Evolutionary conservation across 2,329 filamentous ascomycete genomes (phyloP), one percentile per base, ranked within the genome.

Genomic region (Pestalotiopsis sp.): DNA sequence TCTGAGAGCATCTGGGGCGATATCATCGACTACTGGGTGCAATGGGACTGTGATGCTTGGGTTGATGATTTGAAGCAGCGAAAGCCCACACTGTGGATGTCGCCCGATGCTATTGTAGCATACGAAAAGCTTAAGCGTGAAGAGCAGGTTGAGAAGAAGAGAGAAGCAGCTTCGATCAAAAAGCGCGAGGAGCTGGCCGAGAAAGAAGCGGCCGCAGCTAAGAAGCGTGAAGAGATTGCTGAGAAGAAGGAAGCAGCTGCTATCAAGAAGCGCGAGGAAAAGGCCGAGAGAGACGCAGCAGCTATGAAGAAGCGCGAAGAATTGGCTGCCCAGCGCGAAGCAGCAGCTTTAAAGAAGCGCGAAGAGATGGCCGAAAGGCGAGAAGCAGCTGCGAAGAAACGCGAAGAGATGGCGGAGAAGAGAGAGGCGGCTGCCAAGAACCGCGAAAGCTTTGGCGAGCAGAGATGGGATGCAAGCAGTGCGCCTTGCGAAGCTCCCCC

Each of bases 1-100:
- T 85, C 91, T 0, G 90, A 92, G 74, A 93, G 91, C 74, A 87
- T 86, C 1, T 93, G 91, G 91, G 88, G 90, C 1, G 91, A 92
- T 66, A 81, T 92, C 0, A 91, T 93, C 66, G 91, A 93, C 78
- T 92, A 90, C 70, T 93, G 91, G 88, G 85, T 93, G 1, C 85
- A 91, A 71, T 92, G 90, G 90, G 91, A 93, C 74, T 93, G 91
- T 69, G 91, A 93, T 72, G 88, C 88, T 3, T 93, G 91, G 91
- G 90, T 93, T 0, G 78, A 84, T 11, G 89, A 92, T 74, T 76
- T 93, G 66, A 88, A 86, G 69, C 79, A 80, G 64, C 86, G 87
- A 66, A 85, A 90, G 67, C 86, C 88, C 1, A 84, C 86, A 62
- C 80, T 92, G 3, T 92, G 89, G 89, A 79, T 87, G 68, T 84